phyloP scores from a whole-genome alignment of 768 basidiomycete species.

The Tricholoma sp. region DNA sequence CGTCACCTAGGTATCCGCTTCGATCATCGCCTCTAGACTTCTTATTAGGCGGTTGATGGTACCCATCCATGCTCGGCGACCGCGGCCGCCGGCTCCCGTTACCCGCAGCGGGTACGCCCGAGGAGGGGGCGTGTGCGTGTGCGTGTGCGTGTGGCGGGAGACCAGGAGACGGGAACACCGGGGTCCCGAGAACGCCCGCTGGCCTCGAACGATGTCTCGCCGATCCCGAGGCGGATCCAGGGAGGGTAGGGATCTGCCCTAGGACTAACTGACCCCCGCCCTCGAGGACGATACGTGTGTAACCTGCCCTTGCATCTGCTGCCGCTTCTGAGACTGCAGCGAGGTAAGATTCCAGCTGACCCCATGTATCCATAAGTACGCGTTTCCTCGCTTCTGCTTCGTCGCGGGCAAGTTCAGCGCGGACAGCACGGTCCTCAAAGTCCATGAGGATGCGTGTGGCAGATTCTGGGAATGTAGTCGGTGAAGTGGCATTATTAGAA shows the following conservation, averaged over 20 bases:
- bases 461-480: constrained; percentile 13
- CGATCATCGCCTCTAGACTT: constrained; percentile 25
- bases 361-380: constrained; percentile 44
- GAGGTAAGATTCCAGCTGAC: constrained; percentile 45
- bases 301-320: constrained; percentile 45
- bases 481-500: constrained; percentile 8
- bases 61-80: constrained; percentile 32
- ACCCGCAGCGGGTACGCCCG: constrained; percentile 17
- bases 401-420: constrained; percentile 49
- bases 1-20: background rate
- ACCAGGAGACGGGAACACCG: constrained; percentile 27
- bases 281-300: constrained; percentile 38
- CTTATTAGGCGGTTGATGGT: constrained; percentile 46
- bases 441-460: constrained; percentile 34
- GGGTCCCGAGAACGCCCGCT: background rate
- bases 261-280: constrained; percentile 41
- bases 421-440: constrained; percentile 43
- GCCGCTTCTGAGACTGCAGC: constrained; percentile 37
- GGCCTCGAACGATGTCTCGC: no score
- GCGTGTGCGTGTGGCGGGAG: constrained; percentile 32
- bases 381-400: constrained; percentile 46
- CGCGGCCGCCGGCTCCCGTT: constrained; percentile 20
- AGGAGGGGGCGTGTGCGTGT: no score
- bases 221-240: background rate
- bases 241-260: constrained; percentile 20